A percentile compares a stretch with the other conserved stretches of the same genome.
Conservation (phyloP, 2,329 filamentous ascomycete species). For the Fusarium albosuccineum region DNA sequence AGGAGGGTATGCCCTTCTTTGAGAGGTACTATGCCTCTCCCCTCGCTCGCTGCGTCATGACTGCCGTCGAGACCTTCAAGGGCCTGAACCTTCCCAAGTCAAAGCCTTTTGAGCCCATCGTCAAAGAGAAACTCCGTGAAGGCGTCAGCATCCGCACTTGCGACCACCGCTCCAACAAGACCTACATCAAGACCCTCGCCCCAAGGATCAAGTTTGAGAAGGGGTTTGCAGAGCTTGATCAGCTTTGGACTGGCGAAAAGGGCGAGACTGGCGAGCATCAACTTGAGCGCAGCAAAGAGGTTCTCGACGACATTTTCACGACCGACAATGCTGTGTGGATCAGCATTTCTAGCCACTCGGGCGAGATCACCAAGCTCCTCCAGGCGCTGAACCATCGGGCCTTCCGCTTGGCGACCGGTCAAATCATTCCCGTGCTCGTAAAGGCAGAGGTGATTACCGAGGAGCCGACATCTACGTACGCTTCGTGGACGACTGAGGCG, state of each 20-base stretch:
- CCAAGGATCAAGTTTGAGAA: conserved; percentile 69
- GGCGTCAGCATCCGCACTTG: conserved; percentile 77
- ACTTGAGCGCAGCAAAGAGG: conserved; percentile 60
- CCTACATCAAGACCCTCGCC: conserved; percentile 65
- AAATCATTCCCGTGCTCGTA: conserved; percentile 76
- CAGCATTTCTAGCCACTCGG: conserved; percentile 71
- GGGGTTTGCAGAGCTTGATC: conserved; percentile 69
- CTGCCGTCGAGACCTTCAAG: conserved; percentile 72
- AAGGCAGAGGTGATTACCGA: conserved; percentile 63
- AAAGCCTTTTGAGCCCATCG: conserved; percentile 66
- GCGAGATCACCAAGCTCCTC: conserved; percentile 66
- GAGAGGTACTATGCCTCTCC: conserved; percentile 76
- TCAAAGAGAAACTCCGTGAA: conserved; percentile 77
- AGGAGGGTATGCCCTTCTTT: conserved; percentile 70
- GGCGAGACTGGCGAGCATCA: conserved; percentile 63
- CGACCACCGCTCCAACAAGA: conserved; percentile 69
- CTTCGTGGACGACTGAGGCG: conserved; percentile 54
- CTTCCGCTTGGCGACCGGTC: conserved; percentile 74
- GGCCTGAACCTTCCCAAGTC: conserved; percentile 64
- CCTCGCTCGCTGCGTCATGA: conserved; percentile 72
- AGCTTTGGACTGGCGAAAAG: conserved; percentile 58
- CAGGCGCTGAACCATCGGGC: conserved; percentile 70
- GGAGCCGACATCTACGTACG: conserved; percentile 46
- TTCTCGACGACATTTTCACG: conserved; percentile 69
- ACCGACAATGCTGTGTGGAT: conserved; percentile 67